Base-by-base conservation (phyloP, 495 filamentous ascomycete species). In the Aspergillus panamensis region DNA sequence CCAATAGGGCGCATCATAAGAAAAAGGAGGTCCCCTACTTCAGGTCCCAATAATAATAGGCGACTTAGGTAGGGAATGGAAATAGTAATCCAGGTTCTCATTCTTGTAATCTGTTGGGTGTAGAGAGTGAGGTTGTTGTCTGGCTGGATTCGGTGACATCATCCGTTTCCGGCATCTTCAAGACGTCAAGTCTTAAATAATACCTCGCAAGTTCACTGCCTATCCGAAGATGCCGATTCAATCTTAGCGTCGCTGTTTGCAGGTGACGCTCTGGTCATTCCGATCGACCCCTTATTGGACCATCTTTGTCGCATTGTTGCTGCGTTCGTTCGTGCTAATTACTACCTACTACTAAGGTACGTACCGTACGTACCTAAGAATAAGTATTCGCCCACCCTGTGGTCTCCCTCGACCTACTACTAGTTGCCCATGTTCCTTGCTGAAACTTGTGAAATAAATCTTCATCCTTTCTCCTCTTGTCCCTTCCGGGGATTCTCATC, bases 381-480 rank as follows among this genome's bases (percentile, higher is more conserved):
- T n/a, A n/a, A 13, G 4, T 16, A 14, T 20, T 13, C 7, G 10
- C 47, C 29, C 47, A 10, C 47, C 47, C 47, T 31, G 8, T 8
- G 13, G 20, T 12, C n/a, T n/a, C n/a, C n/a, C n/a, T n/a, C 21
- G 13, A n/a, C n/a, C 19, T 20, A 13, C 7, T 17, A 49, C 47
- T 49, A 49, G 47, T 49, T n/a, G 25, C 6, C 12, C 47, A 3
- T 12, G 29, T 49, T 49, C 47, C 47, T 49, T 49, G 47, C 47
- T 49, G 47, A 31, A 30, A 1, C 47, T 31, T 29, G 7, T 10
- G 17, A 10, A 19, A 45, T 19, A 19, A 45, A 10, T 49, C 2
- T 10, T 48, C 1, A 48, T 48, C 21, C 45, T 48, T 48, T 29
- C 13, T 44, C n/a, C 21, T 29, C 45, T 49, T 10, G 19, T 16